Evolutionary conservation across 1,284 basidiomycete species (phyloP), one percentile per base, ranked within the genome.

Genomic region (Paramarasmius palmivorus): DNA sequence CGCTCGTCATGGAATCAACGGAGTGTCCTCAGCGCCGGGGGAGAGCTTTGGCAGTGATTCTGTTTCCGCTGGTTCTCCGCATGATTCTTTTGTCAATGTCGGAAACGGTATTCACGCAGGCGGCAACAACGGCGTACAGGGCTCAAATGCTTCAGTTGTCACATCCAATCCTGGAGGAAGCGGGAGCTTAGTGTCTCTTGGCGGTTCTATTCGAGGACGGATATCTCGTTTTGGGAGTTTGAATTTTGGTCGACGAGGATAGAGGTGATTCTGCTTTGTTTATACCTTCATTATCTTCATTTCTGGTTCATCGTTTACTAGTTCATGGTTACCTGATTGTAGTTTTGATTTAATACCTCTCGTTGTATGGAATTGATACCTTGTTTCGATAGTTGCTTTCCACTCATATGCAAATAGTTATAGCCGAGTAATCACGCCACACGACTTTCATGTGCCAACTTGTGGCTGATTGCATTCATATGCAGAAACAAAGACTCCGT

Each of bases 1-100:
- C 8, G 82, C 89, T 15, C 79, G 87, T 26, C 88, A 92, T 61
- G 90, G 90, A 3, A 86, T 92, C 68, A 86, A 83, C 46, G 89
- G 86, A 1, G 84, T 92, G 2, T 80, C 89, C 17, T 88, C 84
- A 2, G 85, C 84, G 5, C 88, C 86, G 39, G 82, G 80, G 9
- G 86, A 88, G 41, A 73, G 69, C 40, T 68, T 41, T 14, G 78
- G 76, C 0, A 82, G 79, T 59, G 88, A 88, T 60, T 75, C 78
- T 1, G 68, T 84, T 17, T 84, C 83, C 12, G 77, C 75, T 2
- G 83, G 79, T 46, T 90, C 88, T 4, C 84, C 82, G 15, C 84
- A 82, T 39, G 82, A 85, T 55, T 91, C 89, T 4, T 78, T 87
- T 65, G 81, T 90, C 47, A 88, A 88, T 56, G 84, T 80, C 5